Percentiles rank a stretch among this genome's conserved stretches.
Evolutionary conservation across 108 stramenopile genomes (phyloP).

Genomic region (Nitzschia inconspicua): DNA sequence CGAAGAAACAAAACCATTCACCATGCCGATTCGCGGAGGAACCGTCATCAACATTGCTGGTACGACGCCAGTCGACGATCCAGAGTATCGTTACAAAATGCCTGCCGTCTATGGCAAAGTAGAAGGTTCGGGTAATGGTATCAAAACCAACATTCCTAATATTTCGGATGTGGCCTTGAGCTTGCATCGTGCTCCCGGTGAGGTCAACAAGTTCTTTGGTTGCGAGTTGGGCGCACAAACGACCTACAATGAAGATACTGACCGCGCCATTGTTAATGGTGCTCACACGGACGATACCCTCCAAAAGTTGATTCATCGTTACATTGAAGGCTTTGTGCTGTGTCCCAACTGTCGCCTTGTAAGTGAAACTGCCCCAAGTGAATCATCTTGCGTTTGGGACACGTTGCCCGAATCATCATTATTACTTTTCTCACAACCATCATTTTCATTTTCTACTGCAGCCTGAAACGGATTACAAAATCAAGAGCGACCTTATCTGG

Average conservation of each 20-base stretch:
- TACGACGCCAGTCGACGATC: conserved; percentile 86
- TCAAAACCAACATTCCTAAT: conserved; percentile 98
- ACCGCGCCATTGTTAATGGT: conserved; percentile 97
- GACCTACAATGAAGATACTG: conserved; percentile 87
- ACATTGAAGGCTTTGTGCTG: conserved; percentile 96
- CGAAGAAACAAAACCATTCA: conserved; percentile 28
- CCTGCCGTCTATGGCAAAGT: conserved; percentile 93
- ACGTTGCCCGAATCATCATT: not conserved
- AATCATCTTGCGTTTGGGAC: not conserved
- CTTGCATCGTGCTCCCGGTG: conserved; percentile 89
- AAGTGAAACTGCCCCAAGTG: too few relatives aligned
- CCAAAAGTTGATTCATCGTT: conserved; percentile 88
- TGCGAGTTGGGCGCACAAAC: conserved; percentile 98
- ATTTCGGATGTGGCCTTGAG: conserved; percentile 80
- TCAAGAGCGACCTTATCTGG: conserved; percentile 89
- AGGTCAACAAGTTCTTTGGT: conserved; percentile 98
- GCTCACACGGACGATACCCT: conserved; percentile 88
- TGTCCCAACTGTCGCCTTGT: conserved; percentile 91
- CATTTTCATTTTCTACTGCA: not conserved
- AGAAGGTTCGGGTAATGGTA: conserved; percentile 99
- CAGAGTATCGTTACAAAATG: conserved; percentile 98
- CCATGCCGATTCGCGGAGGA: conserved; percentile 69
- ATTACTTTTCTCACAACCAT: not conserved
- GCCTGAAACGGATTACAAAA: conserved; percentile 98
- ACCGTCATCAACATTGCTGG: conserved; percentile 90